phyloP scores from a whole-genome alignment of 1,284 basidiomycete genomes.

The Ustilago xerochloae region DNA sequence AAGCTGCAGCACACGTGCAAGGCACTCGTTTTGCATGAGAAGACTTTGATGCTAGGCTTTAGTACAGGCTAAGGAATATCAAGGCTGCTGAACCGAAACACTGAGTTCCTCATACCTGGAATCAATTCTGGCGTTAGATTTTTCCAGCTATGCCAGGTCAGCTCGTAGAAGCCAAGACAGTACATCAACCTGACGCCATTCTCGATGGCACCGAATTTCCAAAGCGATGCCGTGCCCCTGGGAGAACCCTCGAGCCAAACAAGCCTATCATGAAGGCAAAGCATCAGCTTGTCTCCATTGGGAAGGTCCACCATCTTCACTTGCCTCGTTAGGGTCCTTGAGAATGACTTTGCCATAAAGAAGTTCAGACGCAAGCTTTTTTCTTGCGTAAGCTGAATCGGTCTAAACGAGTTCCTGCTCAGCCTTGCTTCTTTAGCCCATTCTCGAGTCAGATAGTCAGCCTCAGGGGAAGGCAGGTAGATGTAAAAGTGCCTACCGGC shows the following conservation, averaged over 20 bases:
- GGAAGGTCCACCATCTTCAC: constrained; percentile 1
- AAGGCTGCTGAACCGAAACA: background rate
- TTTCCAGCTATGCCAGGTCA: background rate
- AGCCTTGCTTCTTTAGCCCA: background rate
- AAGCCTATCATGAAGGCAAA: background rate
- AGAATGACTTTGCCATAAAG: background rate
- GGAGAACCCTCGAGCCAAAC: background rate
- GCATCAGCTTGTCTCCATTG: constrained; percentile 5
- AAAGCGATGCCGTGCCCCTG: background rate
- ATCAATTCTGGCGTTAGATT: background rate
- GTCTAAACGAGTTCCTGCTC: background rate
- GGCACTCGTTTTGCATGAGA: too few relatives aligned
- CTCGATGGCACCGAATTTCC: constrained; percentile 4
- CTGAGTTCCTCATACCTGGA: background rate
- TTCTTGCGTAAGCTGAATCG: background rate
- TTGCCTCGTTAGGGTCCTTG: background rate
- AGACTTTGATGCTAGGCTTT: background rate
- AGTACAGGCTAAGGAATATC: background rate
- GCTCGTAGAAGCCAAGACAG: background rate
- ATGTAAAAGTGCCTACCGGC: background rate
- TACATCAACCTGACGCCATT: background rate
- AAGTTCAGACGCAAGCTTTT: background rate
- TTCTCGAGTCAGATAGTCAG: background rate
- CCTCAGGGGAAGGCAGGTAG: background rate
- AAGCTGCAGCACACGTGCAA: too few relatives aligned